phyloP scores from a whole-genome alignment of 306 rosid genomes.

The Purshia tridentata region DNA sequence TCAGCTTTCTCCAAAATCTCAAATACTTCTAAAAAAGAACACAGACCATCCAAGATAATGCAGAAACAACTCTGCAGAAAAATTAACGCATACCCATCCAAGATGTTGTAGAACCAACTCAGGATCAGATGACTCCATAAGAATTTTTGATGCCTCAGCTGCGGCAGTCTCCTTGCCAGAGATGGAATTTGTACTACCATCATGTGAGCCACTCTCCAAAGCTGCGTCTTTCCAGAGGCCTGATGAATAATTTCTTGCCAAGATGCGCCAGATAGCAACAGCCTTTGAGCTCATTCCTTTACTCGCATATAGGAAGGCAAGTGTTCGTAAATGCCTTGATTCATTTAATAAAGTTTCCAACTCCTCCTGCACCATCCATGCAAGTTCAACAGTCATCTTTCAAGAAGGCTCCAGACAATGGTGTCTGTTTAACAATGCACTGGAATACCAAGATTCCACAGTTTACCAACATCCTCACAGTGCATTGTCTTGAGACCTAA shows the following conservation, averaged over 20 bases:
- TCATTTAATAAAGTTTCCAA: constrained; percentile 86
- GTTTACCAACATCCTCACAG: constrained; percentile 33
- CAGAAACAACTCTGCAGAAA: constrained; percentile 8
- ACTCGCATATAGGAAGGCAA: constrained; percentile 91
- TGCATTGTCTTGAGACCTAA: constrained; percentile 38
- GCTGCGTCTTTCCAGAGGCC: constrained; percentile 75
- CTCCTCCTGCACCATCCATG: constrained; percentile 85
- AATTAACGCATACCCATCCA: constrained; percentile 73
- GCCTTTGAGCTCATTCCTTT: constrained; percentile 94
- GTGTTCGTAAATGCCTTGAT: constrained; percentile 87
- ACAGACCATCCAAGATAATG: not conserved
- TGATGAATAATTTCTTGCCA: constrained; percentile 81
- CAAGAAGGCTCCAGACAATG: constrained; percentile 44
- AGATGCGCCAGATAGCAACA: constrained; percentile 80
- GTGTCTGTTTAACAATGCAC: constrained; percentile 48
- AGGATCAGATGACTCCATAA: constrained; percentile 80
- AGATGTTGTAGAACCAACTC: constrained; percentile 87
- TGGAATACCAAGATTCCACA: constrained; percentile 41
- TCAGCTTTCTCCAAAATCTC: constrained; percentile 9
- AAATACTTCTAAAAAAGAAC: not conserved
- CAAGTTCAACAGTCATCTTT: constrained; percentile 50
- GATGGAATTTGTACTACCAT: constrained; percentile 32
- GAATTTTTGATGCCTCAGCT: constrained; percentile 89
- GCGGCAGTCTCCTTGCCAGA: constrained; percentile 82
- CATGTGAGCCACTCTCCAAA: constrained; percentile 36